A percentile compares a stretch with the other conserved stretches of the same genome.
Evolutionary conservation across 1,139 yeast genomes (phyloP).

Genomic region (Blastobotrys ciferrii): DNA sequence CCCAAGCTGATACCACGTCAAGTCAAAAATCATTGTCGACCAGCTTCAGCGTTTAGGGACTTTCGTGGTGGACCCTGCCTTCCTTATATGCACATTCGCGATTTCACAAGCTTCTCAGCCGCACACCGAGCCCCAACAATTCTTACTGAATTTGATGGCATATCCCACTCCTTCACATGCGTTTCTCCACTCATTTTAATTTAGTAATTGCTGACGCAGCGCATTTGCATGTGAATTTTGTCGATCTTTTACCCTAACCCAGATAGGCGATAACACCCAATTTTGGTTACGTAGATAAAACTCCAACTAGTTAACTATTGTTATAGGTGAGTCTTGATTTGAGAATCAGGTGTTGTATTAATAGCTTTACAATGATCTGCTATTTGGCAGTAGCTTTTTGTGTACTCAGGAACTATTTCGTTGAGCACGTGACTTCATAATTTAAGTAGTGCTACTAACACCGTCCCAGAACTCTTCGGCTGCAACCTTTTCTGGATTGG

Average conservation of each 20-base stretch:
- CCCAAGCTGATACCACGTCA: slow-evolving; percentile 1
- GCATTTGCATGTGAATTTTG: neutral
- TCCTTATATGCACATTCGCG: neutral
- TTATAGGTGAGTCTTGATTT: too few relatives aligned
- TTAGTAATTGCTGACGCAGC: neutral
- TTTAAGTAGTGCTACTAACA: too few relatives aligned
- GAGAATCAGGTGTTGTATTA: too few relatives aligned
- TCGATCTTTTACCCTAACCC: neutral
- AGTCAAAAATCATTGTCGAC: slow-evolving; percentile 1
- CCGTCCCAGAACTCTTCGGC: too few relatives aligned
- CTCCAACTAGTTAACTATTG: too few relatives aligned
- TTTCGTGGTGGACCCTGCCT: neutral
- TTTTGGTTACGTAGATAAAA: too few relatives aligned
- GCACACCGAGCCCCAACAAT: slow-evolving; percentile 8
- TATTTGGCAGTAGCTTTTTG: too few relatives aligned
- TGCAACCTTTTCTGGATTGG: too few relatives aligned
- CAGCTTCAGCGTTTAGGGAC: neutral
- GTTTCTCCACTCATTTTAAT: neutral
- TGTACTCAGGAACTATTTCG: too few relatives aligned
- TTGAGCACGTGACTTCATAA: too few relatives aligned
- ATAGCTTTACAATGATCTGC: too few relatives aligned
- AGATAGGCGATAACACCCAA: neutral
- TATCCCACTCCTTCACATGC: neutral
- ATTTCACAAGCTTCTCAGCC: slow-evolving; percentile 5
- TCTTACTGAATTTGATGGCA: neutral